phyloP scores from a whole-genome alignment of 495 filamentous ascomycete species.

The Talaromyces trachyspermus region DNA sequence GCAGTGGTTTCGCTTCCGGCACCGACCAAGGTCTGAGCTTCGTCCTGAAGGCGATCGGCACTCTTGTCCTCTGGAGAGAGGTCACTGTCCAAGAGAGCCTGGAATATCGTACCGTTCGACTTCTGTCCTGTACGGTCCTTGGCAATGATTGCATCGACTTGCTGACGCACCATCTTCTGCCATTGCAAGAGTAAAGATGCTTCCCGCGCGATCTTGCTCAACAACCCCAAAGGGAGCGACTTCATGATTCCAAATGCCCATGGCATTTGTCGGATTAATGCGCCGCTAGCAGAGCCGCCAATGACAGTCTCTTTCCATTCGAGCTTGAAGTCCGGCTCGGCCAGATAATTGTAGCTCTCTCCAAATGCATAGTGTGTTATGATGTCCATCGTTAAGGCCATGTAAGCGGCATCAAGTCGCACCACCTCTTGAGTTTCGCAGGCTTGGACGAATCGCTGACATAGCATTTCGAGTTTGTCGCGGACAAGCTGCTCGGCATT shows the following conservation, averaged over 20 bases:
- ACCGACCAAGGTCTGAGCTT: constrained; percentile 22
- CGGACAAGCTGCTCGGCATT: constrained; percentile 29
- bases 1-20: constrained; percentile 33
- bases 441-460: constrained; percentile 14
- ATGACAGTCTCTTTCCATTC: constrained; percentile 11
- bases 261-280: constrained; percentile 5
- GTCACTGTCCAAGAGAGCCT: constrained; percentile 10
- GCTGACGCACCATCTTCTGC: constrained; percentile 5
- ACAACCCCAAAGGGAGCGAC: not conserved
- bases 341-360: constrained; percentile 14
- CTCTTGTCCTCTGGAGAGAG: constrained; percentile 18
- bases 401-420: constrained; percentile 28
- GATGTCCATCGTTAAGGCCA: constrained; percentile 36
- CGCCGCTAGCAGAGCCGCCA: not conserved
- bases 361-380: constrained; percentile 38
- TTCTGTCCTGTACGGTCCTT: not conserved
- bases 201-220: not conserved
- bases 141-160: constrained; percentile 3
- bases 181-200: not conserved
- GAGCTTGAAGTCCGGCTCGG: constrained; percentile 11
- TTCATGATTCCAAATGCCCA: constrained; percentile 6
- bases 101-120: constrained; percentile 13
- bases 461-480: constrained; percentile 25
- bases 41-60: constrained; percentile 21
- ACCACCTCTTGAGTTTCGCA: constrained; percentile 16